phyloP scores from a whole-genome alignment of 2,329 filamentous ascomycete genomes.

The Stachybotrys chlorohalonatus region DNA sequence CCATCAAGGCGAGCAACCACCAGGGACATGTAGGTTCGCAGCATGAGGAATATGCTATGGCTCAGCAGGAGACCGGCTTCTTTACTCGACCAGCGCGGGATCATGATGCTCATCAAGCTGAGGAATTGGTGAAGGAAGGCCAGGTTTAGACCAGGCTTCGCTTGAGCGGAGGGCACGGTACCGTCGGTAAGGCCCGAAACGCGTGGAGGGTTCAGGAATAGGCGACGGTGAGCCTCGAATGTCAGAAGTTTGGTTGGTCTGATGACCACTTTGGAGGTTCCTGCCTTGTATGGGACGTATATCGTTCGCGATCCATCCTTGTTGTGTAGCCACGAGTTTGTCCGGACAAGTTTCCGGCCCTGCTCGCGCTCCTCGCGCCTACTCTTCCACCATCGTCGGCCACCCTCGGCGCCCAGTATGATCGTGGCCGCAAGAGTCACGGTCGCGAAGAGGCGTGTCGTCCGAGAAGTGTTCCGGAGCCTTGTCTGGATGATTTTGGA shows the following conservation, averaged over 20 bases:
- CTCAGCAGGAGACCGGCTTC: conserved; percentile 85
- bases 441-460: conserved; percentile 65
- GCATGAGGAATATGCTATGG: conserved; percentile 80
- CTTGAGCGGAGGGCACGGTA: conserved; percentile 74
- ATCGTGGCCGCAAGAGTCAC: conserved; percentile 70
- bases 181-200: conserved; percentile 69
- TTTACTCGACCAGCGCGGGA: conserved; percentile 90
- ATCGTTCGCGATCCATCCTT: conserved; percentile 94
- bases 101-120: conserved; percentile 94
- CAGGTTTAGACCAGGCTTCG: conserved; percentile 88
- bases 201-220: conserved; percentile 86
- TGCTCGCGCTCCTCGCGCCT: conserved; percentile 71
- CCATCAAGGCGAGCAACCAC: conserved; percentile 89
- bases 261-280: conserved; percentile 86
- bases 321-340: conserved; percentile 86
- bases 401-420: conserved; percentile 68
- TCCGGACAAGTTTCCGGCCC: conserved; percentile 70
- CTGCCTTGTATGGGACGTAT: conserved; percentile 84
- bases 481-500: conserved; percentile 39
- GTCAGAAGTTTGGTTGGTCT: conserved; percentile 84
- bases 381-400: conserved; percentile 67
- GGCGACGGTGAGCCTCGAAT: conserved; percentile 87
- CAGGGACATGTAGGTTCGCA: conserved; percentile 88
- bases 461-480: conserved; percentile 57
- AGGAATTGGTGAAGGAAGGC: conserved; percentile 96